Conservation (phyloP, 202 grass and related monocot species). For the Schoenoplectus tabernaemontani region DNA sequence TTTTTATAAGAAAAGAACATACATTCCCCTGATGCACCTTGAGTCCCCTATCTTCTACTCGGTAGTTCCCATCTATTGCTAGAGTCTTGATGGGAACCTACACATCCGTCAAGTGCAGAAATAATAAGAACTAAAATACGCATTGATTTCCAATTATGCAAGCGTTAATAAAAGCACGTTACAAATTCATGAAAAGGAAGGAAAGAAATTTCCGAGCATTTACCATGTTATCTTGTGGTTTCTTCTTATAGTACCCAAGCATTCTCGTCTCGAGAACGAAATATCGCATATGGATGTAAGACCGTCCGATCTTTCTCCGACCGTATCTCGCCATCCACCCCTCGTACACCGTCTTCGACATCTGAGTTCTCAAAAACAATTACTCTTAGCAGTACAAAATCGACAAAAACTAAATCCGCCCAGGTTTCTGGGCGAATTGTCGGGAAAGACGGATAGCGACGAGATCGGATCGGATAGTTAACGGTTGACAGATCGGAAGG, state of each 20-base stretch:
- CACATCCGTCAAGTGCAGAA: slow-evolving; percentile 20
- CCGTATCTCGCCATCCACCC: slow-evolving; percentile 96
- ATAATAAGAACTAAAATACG: not conserved
- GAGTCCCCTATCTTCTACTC: slow-evolving; percentile 82
- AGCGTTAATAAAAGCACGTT: not conserved
- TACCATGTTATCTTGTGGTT: slow-evolving; percentile 71
- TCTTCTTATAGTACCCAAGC: slow-evolving; percentile 83
- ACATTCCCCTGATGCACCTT: slow-evolving; percentile 85
- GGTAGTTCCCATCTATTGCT: slow-evolving; percentile 82
- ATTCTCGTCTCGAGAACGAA: slow-evolving; percentile 76
- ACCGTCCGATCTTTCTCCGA: slow-evolving; percentile 74
- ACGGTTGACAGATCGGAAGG: not conserved
- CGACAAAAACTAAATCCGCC: not conserved
- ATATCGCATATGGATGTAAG: slow-evolving; percentile 84
- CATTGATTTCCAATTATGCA: not conserved
- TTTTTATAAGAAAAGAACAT: slow-evolving; percentile 17
- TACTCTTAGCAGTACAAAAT: not conserved
- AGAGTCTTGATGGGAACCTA: slow-evolving; percentile 66
- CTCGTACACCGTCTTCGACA: slow-evolving; percentile 69
- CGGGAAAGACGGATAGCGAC: not conserved
- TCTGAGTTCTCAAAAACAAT: slow-evolving; percentile 8
- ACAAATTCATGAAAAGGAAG: not conserved
- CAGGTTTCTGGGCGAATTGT: not conserved
- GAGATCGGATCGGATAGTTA: slow-evolving; percentile 2
- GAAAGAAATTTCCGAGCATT: not conserved